Percentiles rank a stretch among this genome's conserved stretches.
Evolutionary conservation across 306 rosid species (phyloP).

Genomic region (Citrullus amarus): DNA sequence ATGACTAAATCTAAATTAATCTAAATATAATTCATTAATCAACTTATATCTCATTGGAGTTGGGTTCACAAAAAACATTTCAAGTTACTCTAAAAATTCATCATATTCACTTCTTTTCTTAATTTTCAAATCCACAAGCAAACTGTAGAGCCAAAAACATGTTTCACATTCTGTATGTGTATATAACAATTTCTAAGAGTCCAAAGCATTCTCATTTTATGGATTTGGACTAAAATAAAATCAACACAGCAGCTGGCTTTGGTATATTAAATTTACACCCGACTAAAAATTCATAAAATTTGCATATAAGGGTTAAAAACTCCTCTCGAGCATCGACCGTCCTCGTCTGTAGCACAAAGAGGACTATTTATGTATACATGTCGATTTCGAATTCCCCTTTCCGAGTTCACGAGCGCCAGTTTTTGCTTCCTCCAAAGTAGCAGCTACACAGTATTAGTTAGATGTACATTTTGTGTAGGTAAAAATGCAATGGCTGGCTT

Average conservation of each 20-base stretch:
- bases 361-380: background rate
- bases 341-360: background rate
- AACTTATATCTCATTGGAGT: background rate
- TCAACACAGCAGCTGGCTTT: background rate
- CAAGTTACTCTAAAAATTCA: background rate
- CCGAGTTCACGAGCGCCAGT: background rate
- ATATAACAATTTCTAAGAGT: background rate
- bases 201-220: background rate
- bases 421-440: background rate
- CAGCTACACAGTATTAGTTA: conserved; percentile 16
- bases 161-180: background rate
- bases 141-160: background rate
- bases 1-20: no score
- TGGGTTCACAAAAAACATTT: background rate
- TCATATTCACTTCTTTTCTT: background rate
- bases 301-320: background rate
- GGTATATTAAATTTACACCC: background rate
- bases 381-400: background rate
- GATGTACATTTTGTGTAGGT: conserved; percentile 39
- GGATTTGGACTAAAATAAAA: background rate
- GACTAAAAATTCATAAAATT: background rate
- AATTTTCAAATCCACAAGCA: background rate
- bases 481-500: conserved; percentile 24
- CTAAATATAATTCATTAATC: no score
- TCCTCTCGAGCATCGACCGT: background rate